Conservation (phyloP, 2,329 filamentous ascomycete species). For the Colletotrichum godetiae region DNA sequence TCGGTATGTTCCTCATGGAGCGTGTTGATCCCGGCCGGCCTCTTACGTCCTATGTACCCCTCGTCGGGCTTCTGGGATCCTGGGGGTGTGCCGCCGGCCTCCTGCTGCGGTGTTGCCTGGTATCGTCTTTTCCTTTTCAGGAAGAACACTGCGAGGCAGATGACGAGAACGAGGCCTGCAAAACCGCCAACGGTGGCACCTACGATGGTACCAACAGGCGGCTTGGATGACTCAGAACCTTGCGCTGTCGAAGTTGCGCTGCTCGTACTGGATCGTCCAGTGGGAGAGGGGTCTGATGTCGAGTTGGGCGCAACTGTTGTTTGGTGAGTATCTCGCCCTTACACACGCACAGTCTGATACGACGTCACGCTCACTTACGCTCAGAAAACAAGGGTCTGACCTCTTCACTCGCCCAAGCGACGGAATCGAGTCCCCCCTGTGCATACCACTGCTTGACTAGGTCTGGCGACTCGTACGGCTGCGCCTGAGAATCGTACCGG, state of each 20-base stretch:
- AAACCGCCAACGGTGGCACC: constrained; percentile 51
- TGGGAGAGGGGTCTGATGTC: background rate
- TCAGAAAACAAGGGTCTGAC: constrained; percentile 40
- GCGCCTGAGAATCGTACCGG: constrained; percentile 46
- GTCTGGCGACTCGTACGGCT: constrained; percentile 46
- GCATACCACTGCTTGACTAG: constrained; percentile 48
- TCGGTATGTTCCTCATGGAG: background rate
- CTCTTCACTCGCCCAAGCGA: constrained; percentile 41
- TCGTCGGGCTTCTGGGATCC: background rate
- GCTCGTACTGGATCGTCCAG: no score
- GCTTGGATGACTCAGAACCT: background rate
- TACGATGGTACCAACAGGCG: constrained; percentile 54
- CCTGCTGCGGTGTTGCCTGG: background rate
- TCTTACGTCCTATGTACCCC: background rate
- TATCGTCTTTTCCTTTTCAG: constrained; percentile 43
- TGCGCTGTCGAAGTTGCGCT: no score
- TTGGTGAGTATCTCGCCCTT: background rate
- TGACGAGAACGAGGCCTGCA: no score
- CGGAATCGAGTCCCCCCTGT: constrained; percentile 40
- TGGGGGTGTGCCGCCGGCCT: background rate
- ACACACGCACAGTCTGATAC: background rate
- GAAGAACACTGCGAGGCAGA: constrained; percentile 50
- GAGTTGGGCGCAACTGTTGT: background rate
- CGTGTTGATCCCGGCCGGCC: background rate
- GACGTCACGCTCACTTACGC: background rate